Percentiles rank a stretch among this genome's conserved stretches.
Conservation (phyloP, 2,329 filamentous ascomycete species). For the Arthrobotrys entomopaga region DNA sequence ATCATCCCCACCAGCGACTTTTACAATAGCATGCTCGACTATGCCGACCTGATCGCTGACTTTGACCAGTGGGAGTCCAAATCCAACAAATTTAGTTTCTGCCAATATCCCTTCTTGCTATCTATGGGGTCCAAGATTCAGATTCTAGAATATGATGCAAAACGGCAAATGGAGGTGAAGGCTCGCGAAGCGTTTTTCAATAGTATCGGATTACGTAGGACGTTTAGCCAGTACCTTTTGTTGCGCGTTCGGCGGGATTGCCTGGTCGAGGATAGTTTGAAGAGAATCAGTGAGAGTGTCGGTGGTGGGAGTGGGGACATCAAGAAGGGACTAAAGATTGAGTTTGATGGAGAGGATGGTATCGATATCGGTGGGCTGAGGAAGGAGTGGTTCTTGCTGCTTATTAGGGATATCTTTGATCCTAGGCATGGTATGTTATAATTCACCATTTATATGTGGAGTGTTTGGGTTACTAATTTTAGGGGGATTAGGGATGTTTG, state of each 20-base stretch:
- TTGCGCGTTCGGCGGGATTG: conserved; percentile 84
- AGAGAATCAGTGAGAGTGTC: conserved; percentile 83
- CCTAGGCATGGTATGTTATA: conserved; percentile 78
- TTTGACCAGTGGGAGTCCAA: conserved; percentile 88
- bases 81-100: conserved; percentile 81
- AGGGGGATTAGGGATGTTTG: conserved; percentile 78
- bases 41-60: conserved; percentile 83
- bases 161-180: conserved; percentile 87
- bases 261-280: conserved; percentile 86
- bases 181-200: conserved; percentile 91
- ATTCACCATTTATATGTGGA: background rate
- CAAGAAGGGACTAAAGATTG: conserved; percentile 87
- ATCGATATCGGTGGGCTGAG: conserved; percentile 88
- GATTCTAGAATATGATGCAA: conserved; percentile 87
- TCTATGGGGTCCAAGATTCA: conserved; percentile 93
- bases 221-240: conserved; percentile 79
- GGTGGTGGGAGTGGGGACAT: conserved; percentile 81
- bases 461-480: conserved; percentile 20
- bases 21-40: conserved; percentile 86
- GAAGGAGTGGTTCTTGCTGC: conserved; percentile 93
- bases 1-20: conserved; percentile 83
- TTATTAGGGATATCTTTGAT: conserved; percentile 90
- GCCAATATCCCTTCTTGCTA: conserved; percentile 89
- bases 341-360: conserved; percentile 88
- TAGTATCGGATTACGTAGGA: conserved; percentile 79